phyloP scores from a whole-genome alignment of 139 green algal species.

The Tetradesmus obliquus region DNA sequence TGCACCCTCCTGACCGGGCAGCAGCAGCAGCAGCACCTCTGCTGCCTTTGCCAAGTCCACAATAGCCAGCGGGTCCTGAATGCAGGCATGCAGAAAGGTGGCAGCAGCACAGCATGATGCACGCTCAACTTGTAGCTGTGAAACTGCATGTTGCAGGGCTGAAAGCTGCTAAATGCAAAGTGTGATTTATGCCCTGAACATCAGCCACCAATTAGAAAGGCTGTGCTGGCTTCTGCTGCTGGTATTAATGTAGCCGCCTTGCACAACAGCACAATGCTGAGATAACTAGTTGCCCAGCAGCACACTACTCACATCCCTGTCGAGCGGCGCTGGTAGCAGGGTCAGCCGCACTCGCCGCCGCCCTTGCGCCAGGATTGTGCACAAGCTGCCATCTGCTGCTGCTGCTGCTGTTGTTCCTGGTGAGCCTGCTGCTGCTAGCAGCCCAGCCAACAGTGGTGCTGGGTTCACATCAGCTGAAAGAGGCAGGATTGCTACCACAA shows the following conservation, averaged over 20 bases:
- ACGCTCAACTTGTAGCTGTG: neutral
- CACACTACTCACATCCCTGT: slow-evolving; percentile 9
- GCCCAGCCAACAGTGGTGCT: slow-evolving; percentile 51
- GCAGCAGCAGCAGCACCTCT: slow-evolving; percentile 75
- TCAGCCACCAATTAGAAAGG: too few relatives aligned
- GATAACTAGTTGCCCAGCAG: neutral
- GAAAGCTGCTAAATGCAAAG: neutral
- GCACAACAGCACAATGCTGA: too few relatives aligned
- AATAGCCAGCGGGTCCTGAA: slow-evolving; percentile 69
- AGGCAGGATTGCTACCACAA: slow-evolving; percentile 80
- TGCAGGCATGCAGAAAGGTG: neutral
- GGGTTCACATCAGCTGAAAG: slow-evolving; percentile 70
- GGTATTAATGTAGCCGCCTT: too few relatives aligned
- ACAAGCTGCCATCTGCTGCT: slow-evolving; percentile 29
- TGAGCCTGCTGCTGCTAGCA: slow-evolving; percentile 46
- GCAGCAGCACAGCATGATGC: neutral
- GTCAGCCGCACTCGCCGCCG: slow-evolving; percentile 64
- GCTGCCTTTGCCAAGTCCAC: slow-evolving; percentile 67
- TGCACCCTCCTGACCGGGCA: slow-evolving; percentile 60
- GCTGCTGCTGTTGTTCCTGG: slow-evolving; percentile 43
- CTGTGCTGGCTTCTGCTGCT: too few relatives aligned
- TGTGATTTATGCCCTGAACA: too few relatives aligned
- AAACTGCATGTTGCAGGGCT: neutral
- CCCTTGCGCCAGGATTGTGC: slow-evolving; percentile 58
- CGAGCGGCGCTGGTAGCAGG: slow-evolving; percentile 73